phyloP scores from a whole-genome alignment of 106 monocot species.

The Platanthera zijinensis region DNA sequence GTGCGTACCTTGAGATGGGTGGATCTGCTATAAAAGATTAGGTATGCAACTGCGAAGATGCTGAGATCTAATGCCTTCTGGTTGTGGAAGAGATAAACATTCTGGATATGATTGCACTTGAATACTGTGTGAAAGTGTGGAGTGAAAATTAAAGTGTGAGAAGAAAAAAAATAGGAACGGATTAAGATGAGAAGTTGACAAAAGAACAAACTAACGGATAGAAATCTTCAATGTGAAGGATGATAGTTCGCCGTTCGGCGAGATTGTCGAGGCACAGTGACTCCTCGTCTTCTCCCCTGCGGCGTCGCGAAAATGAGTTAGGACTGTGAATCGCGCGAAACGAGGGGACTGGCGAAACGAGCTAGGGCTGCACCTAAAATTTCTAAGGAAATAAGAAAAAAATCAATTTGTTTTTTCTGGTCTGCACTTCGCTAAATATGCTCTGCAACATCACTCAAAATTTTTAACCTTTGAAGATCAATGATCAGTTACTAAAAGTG shows the following conservation, averaged over 20 bases:
- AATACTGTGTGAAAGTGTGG: slow-evolving; percentile 8
- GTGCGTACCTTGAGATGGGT: slow-evolving; percentile 12
- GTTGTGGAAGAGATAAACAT: slow-evolving; percentile 24
- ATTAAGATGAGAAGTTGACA: neutral
- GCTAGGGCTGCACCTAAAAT: too few species aligned
- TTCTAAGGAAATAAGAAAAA: too few species aligned
- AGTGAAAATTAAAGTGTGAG: neutral
- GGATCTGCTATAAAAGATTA: slow-evolving; percentile 10
- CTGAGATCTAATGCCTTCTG: slow-evolving; percentile 16
- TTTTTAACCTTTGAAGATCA: too few species aligned
- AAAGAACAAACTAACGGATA: slow-evolving; percentile 9
- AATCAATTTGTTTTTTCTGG: too few species aligned
- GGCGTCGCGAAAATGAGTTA: too few species aligned
- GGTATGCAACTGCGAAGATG: slow-evolving; percentile 11
- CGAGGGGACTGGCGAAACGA: too few species aligned
- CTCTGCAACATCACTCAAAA: too few species aligned
- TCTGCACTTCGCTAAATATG: too few species aligned
- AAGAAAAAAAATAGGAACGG: neutral
- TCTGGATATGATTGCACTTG: slow-evolving; percentile 14
- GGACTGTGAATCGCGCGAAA: too few species aligned
- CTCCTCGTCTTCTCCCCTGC: too few species aligned
- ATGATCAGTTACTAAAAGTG: too few species aligned
- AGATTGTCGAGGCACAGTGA: slow-evolving; percentile 7
- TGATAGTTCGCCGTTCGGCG: slow-evolving; percentile 7
- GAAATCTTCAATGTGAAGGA: slow-evolving; percentile 19